A percentile compares a stretch with the other conserved stretches of the same genome.
phyloP scores from a whole-genome alignment of 2,329 filamentous ascomycete genomes.

The Apiospora kogelbergensis region DNA sequence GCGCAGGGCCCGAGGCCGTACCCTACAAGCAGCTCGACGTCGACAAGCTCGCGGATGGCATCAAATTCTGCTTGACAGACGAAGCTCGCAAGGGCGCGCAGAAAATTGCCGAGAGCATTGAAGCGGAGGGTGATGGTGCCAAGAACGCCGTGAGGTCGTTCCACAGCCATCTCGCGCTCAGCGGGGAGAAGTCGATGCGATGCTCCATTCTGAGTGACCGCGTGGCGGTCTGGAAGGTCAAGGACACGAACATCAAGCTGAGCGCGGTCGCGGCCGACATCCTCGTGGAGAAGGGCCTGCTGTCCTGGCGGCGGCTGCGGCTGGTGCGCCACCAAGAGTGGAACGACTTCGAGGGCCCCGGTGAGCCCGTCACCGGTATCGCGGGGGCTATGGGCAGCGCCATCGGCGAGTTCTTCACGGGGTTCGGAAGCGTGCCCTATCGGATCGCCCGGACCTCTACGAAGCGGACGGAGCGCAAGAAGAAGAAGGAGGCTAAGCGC shows the following conservation, averaged over 20 bases:
- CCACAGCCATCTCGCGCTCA: conserved; percentile 57
- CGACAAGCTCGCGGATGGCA: conserved; percentile 68
- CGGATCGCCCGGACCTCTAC: conserved; percentile 58
- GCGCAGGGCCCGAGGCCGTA: conserved; percentile 65
- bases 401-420: conserved; percentile 58
- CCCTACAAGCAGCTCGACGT: conserved; percentile 67
- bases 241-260: conserved; percentile 58
- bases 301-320: conserved; percentile 63
- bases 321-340: conserved; percentile 69
- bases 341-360: conserved; percentile 76
- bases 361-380: conserved; percentile 68
- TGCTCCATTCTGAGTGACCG: conserved; percentile 65
- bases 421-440: conserved; percentile 64
- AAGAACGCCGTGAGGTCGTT: conserved; percentile 68
- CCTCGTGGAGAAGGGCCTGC: conserved; percentile 58
- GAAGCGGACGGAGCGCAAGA: conserved; percentile 50
- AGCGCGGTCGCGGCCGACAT: conserved; percentile 66
- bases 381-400: conserved; percentile 62
- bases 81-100: conserved; percentile 58
- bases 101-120: conserved; percentile 62
- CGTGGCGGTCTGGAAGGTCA: conserved; percentile 66
- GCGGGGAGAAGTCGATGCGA: conserved; percentile 55
- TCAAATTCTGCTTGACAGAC: conserved; percentile 64
- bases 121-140: conserved; percentile 65
- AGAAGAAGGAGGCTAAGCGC: conserved; percentile 38